These are phyloP conservation scores for Solanum arcanum DNA, from an alignment of 257 asterid species.

Conservation along the genomic window DNA sequence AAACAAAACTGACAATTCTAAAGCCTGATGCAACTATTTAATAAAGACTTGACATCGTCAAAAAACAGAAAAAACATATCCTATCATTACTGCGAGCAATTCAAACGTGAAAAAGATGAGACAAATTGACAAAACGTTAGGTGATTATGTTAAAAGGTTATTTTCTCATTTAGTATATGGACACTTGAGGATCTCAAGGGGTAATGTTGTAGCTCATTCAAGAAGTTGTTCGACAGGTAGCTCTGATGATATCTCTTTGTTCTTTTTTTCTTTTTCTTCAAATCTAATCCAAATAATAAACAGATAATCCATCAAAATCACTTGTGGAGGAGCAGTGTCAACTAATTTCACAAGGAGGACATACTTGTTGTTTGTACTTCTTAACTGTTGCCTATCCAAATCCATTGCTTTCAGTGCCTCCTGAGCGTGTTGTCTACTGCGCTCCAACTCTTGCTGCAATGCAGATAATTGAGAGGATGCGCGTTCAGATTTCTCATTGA, in stretches of 20 bases:
- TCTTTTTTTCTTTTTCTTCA: neutral
- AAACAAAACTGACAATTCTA: neutral
- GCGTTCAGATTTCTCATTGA: conserved; percentile 69
- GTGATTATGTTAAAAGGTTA: neutral
- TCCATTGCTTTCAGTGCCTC: conserved; percentile 95
- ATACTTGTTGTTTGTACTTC: conserved; percentile 89
- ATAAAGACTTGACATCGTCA: neutral
- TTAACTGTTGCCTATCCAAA: conserved; percentile 78
- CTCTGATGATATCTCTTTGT: neutral
- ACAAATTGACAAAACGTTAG: neutral
- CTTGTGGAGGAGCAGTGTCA: neutral
- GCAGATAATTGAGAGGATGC: conserved; percentile 69
- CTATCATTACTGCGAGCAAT: neutral
- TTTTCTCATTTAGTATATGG: neutral
- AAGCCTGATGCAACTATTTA: neutral
- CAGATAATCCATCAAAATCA: neutral
- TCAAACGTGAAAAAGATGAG: neutral
- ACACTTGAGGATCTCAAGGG: neutral
- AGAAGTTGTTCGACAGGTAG: neutral
- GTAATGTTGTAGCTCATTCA: neutral
- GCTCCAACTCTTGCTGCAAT: conserved; percentile 83
- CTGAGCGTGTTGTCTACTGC: conserved; percentile 78
- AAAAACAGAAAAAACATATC: neutral
- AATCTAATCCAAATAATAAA: neutral
- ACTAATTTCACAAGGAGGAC: conserved; percentile 3